Evolutionary conservation across 2,329 filamentous ascomycete species (phyloP), one percentile per base, ranked within the genome.

Genomic region (Colletotrichum gloeosporioides): DNA sequence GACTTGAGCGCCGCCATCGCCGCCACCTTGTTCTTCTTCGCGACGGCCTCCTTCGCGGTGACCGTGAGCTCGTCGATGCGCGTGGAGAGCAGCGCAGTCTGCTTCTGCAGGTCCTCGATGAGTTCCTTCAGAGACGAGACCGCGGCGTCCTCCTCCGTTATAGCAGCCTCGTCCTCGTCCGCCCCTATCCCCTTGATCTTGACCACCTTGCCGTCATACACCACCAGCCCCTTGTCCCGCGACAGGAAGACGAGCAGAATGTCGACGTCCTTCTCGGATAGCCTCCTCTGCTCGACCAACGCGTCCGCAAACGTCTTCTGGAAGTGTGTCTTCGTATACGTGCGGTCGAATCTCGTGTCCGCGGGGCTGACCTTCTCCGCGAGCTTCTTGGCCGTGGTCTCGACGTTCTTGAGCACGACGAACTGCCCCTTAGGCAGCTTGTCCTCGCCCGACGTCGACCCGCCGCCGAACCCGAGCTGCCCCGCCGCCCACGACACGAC

Each of bases 121-220:
- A 98, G 89, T 31, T 94, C 92, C 81, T 96, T 96, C 12, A 99
- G 90, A 22, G 94, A 94, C 2, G 96, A 96, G 77, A 98, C 95
- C 1, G 95, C 94, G 6, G 89, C 87, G 85, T 99, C 97, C 80
- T 98, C 94, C 73, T 93, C 88, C 1, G 94, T 95, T 78, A 99
- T 93, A 0, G 80, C 79, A 1, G 82, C 75, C 61, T 86, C 84
- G 68, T 91, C 88, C 8, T 78, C 80, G 4, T 81, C 75, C 8
- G 79, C 80, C 4, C 88, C 87, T 0, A 89, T 82, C 1, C 85
- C 85, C 80, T 91, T 93, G 83, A 99, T 93, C 82, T 95, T 96
- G 79, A 99, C 90, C 0, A 93, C 95, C 78, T 92, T 85, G 6
- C 90, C 91, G 80, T 95, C 93, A 79, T 89, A 92, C 66, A 86